Evolutionary conservation across 2,329 filamentous ascomycete species (phyloP).

Genomic region (Podosphaera aphanis): DNA sequence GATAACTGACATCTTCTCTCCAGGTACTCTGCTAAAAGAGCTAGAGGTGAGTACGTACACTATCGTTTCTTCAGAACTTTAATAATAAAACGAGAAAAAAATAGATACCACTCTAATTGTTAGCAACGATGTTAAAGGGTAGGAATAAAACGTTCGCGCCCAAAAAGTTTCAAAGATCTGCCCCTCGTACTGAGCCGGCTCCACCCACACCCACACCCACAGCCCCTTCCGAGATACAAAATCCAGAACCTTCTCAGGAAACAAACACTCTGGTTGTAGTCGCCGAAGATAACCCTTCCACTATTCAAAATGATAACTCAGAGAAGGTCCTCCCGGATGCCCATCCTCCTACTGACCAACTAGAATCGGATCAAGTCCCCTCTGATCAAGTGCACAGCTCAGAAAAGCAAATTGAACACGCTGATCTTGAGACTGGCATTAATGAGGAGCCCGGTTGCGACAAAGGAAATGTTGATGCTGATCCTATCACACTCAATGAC

Average conservation of each 20-base stretch:
- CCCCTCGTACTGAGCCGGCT: constrained; percentile 24
- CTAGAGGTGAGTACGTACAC: too few relatives aligned
- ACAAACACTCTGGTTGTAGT: not conserved
- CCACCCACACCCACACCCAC: constrained; percentile 13
- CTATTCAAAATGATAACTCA: not conserved
- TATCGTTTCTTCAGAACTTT: too few relatives aligned
- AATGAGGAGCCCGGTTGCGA: too few relatives aligned
- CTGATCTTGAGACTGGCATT: not conserved
- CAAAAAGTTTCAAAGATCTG: constrained; percentile 31
- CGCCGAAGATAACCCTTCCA: not conserved
- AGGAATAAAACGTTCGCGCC: constrained; percentile 28
- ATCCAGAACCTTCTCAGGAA: not conserved
- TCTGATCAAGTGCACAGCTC: not conserved
- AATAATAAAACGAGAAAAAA: not conserved
- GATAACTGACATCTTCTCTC: too few relatives aligned
- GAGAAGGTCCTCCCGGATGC: not conserved
- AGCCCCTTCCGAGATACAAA: not conserved
- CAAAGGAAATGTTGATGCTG: too few relatives aligned
- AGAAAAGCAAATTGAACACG: not conserved
- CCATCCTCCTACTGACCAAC: not conserved
- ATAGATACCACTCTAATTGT: constrained; percentile 1
- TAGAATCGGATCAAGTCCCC: not conserved
- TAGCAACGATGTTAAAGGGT: constrained; percentile 24
- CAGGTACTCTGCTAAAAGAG: too few relatives aligned
- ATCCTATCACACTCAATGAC: too few relatives aligned